Evolutionary conservation across 805 yeast genomes (phyloP), one percentile per base, ranked within the genome.

Genomic region (Candida quercuum): DNA sequence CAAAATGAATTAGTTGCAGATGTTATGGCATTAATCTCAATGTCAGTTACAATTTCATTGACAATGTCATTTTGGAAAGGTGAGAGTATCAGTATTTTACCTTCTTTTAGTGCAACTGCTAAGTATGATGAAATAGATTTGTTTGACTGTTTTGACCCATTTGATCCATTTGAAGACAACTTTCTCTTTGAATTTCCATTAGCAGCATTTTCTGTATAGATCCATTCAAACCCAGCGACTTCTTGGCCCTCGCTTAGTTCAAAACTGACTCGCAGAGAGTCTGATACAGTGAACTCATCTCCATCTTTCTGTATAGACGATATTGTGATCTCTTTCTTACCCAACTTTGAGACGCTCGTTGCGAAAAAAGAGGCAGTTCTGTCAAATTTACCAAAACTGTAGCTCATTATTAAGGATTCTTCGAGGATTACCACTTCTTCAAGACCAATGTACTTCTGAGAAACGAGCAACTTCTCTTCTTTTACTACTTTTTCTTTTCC

Each of bases 311-410:
- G 49, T 29, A 52, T 51, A 28, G 49, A 66, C 48, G 45, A 67
- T 38, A 73, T 60, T 47, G 63, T 72, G 15, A 74, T 61, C 52
- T 73, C 76, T 36, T 62, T 68, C 38, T 70, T 57, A 27, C 74
- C 72, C 14, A 61, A 61, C 33, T 71, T 69, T 22, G 70, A 60
- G 5, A 67, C 58, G 14, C 65, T 49, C 34, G 62, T 61, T 33
- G 74, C 71, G 38, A 56, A 56, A 40, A 51, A 63, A 7, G 52
- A 33, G 18, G 62, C 60, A 9, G 56, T 42, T 24, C 52, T 40
- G 38, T 64, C 68, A 28, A 64, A 45, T 13, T 37, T 43, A 17
- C 48, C 51, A 5, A 18, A 10, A 21, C 36, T 21, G 16, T 15
- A 35, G 23, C 39, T 32, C 41, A 34, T 34, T 21, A n/a, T 12